These are phyloP conservation scores for Eragrostis nindensis DNA, from an alignment of 176 grass and related monocot species.

Conservation along the genomic window DNA sequence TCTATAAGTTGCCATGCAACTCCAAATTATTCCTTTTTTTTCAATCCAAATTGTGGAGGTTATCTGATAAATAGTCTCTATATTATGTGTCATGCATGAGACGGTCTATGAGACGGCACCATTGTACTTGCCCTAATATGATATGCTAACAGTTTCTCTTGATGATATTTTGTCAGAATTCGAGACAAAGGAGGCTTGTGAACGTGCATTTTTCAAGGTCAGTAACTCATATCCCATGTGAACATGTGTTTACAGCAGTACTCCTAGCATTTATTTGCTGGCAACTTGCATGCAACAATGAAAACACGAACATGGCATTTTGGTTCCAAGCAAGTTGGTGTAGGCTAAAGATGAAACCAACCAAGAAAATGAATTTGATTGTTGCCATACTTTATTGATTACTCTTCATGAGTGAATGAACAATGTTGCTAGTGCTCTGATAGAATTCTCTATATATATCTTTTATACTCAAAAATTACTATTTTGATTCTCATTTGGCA, in stretches of 20 bases:
- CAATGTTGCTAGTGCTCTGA: neutral
- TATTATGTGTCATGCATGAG: no score
- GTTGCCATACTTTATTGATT: constrained; percentile 9
- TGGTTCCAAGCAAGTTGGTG: neutral
- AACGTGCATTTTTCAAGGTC: constrained; percentile 92
- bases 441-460: neutral
- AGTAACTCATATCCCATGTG: constrained; percentile 31
- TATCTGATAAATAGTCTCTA: no score
- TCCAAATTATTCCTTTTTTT: no score
- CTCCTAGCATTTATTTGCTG: neutral
- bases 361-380: neutral
- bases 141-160: constrained; percentile 34
- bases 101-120: no score
- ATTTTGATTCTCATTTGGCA: constrained; percentile 16
- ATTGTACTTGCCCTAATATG: no score
- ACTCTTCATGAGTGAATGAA: constrained; percentile 4
- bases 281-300: neutral
- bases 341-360: neutral
- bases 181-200: constrained; percentile 79
- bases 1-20: no score
- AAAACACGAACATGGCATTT: neutral
- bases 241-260: neutral
- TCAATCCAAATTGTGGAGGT: no score
- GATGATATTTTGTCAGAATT: constrained; percentile 66
- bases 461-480: neutral